A percentile compares a stretch with the other conserved stretches of the same genome.
Evolutionary conservation across 805 yeast genomes (phyloP).

Genomic region (Saccharomycopsis sp.): DNA sequence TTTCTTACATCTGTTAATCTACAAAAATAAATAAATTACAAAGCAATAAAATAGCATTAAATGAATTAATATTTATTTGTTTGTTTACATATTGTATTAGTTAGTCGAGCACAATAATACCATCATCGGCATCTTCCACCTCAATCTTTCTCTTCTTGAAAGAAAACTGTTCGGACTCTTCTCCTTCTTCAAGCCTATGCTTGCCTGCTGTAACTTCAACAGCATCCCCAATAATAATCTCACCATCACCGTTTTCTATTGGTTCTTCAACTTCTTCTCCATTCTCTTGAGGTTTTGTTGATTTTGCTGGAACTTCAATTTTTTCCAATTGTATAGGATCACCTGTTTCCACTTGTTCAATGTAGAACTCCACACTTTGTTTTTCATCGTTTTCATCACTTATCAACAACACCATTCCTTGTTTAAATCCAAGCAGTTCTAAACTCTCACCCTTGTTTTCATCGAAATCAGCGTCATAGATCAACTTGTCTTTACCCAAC

Average conservation of each 20-base stretch:
- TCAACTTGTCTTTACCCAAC: constrained; percentile 49
- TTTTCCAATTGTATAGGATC: constrained; percentile 1
- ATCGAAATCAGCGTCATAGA: constrained; percentile 85
- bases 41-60: too few species aligned
- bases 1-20: constrained; percentile 31
- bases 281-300: background rate
- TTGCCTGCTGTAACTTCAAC: constrained; percentile 6
- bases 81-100: too few species aligned
- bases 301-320: constrained; percentile 5
- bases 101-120: background rate
- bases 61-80: too few species aligned
- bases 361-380: constrained; percentile 57
- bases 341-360: constrained; percentile 26
- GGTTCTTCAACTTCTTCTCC: constrained; percentile 1
- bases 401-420: constrained; percentile 60
- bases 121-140: background rate
- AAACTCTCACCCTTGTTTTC: constrained; percentile 55
- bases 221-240: constrained; percentile 1
- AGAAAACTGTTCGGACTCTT: constrained; percentile 1
- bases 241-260: background rate
- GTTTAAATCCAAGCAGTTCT: constrained; percentile 42
- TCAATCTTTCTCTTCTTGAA: constrained; percentile 6
- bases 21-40: too few species aligned
- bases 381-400: constrained; percentile 73
- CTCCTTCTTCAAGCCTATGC: constrained; percentile 7